Conservation (phyloP, 257 asterid species). For the Schizonepeta tenuifolia region DNA sequence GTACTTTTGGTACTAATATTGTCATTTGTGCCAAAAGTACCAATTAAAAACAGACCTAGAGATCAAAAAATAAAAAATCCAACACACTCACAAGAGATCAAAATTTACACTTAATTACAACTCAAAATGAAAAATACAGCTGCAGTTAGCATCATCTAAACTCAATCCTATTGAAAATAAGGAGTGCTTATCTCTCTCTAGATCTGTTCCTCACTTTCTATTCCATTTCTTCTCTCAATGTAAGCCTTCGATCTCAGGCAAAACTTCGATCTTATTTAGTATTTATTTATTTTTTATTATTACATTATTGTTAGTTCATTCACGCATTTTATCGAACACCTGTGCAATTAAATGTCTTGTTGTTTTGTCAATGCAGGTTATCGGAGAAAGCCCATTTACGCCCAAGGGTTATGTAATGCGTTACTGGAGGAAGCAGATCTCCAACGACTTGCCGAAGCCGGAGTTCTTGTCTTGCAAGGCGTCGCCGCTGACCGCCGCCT, state of each 20-base stretch:
- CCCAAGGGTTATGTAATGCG: slow-evolving; percentile 58
- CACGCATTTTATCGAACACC: slow-evolving; percentile 14
- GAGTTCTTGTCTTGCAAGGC: slow-evolving; percentile 57
- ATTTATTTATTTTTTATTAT: no score
- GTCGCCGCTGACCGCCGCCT: slow-evolving; percentile 61
- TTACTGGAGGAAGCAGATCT: slow-evolving; percentile 67
- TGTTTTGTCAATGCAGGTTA: slow-evolving; percentile 53
- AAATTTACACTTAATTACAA: no score
- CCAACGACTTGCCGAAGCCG: slow-evolving; percentile 62
- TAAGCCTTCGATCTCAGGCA: slow-evolving; percentile 16
- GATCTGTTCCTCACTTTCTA: slow-evolving; percentile 31
- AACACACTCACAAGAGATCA: no score
- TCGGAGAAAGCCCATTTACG: slow-evolving; percentile 58
- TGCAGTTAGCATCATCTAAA: no score
- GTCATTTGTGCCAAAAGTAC: no score
- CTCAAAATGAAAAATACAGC: no score
- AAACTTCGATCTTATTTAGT: background rate
- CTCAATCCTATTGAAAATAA: no score
- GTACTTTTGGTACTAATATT: no score
- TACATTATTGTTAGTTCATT: background rate
- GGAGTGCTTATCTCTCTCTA: no score
- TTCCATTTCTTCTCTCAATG: slow-evolving; percentile 36
- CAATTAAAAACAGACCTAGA: no score
- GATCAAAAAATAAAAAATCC: no score
- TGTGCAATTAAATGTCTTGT: background rate